A percentile compares a stretch with the other conserved stretches of the same genome.
phyloP scores from a whole-genome alignment of 805 yeast species.

The Candida vaughaniae region DNA sequence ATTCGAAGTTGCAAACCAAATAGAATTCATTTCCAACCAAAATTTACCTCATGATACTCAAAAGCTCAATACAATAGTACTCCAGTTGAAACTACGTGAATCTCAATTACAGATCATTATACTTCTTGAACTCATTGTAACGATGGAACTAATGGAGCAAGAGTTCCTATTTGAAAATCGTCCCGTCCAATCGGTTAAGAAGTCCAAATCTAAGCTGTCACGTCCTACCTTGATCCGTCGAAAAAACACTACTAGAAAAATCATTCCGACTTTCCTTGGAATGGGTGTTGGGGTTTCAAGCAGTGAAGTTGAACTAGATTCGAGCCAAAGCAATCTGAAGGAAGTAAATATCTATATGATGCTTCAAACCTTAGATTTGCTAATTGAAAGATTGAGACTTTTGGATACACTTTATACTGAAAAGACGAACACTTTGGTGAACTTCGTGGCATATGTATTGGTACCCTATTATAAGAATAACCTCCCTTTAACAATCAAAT shows the following conservation, averaged over 20 bases:
- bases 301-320: neutral
- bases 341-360: slow-evolving; percentile 14
- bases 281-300: slow-evolving; percentile 25
- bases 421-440: slow-evolving; percentile 27
- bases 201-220: slow-evolving; percentile 14
- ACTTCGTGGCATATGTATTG: slow-evolving; percentile 51
- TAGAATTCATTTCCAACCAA: slow-evolving; percentile 13
- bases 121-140: slow-evolving; percentile 43
- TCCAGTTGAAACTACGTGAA: slow-evolving; percentile 51
- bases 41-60: slow-evolving; percentile 1
- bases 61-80: slow-evolving; percentile 17
- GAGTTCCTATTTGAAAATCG: slow-evolving; percentile 25
- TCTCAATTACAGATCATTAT: slow-evolving; percentile 54
- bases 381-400: slow-evolving; percentile 52
- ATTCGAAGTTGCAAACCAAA: slow-evolving; percentile 24
- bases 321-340: slow-evolving; percentile 19
- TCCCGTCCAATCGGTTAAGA: neutral
- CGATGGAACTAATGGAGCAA: slow-evolving; percentile 34
- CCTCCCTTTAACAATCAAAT: slow-evolving; percentile 47
- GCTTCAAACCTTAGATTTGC: slow-evolving; percentile 35
- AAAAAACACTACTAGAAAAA: slow-evolving; percentile 24
- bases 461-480: slow-evolving; percentile 53
- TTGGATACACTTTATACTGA: slow-evolving; percentile 48
- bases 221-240: slow-evolving; percentile 21
- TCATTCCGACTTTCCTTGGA: slow-evolving; percentile 45